These are phyloP conservation scores for Corymbia calophylla DNA, from an alignment of 441 rosid species.

Conservation along the genomic window DNA sequence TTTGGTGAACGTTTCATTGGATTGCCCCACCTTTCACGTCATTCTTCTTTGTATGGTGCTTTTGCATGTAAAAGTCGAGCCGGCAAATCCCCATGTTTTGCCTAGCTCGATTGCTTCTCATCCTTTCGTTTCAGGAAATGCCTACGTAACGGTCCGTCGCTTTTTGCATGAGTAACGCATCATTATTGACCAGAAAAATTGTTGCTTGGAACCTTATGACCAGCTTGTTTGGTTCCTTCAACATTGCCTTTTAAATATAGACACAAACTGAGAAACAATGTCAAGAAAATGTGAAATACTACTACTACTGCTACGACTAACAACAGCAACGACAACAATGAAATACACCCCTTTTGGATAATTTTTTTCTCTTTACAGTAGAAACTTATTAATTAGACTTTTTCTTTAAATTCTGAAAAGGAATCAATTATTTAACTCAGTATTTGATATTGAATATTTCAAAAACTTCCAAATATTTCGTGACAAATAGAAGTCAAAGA, in stretches of 20 bases:
- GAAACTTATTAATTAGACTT: background rate
- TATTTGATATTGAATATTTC: too few relatives aligned
- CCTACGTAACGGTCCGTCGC: background rate
- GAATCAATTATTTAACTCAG: background rate
- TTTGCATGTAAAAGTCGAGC: background rate
- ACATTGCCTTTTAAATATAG: background rate
- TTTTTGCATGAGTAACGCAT: background rate
- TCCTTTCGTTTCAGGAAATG: background rate
- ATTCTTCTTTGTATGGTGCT: background rate
- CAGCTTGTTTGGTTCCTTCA: background rate
- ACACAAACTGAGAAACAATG: background rate
- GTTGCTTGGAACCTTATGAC: background rate
- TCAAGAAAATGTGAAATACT: background rate
- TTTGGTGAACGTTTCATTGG: background rate
- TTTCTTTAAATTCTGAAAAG: background rate
- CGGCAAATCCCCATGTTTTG: background rate
- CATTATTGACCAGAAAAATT: background rate
- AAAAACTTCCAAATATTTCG: background rate
- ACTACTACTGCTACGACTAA: background rate
- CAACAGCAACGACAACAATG: background rate
- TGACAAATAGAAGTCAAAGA: background rate
- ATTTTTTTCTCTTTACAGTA: background rate
- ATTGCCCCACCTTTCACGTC: background rate
- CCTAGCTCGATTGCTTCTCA: background rate
- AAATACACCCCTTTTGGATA: background rate